A percentile compares a stretch with the other conserved stretches of the same genome.
phyloP scores from a whole-genome alignment of 1,284 basidiomycete species.

The Boletus subluridellus region DNA sequence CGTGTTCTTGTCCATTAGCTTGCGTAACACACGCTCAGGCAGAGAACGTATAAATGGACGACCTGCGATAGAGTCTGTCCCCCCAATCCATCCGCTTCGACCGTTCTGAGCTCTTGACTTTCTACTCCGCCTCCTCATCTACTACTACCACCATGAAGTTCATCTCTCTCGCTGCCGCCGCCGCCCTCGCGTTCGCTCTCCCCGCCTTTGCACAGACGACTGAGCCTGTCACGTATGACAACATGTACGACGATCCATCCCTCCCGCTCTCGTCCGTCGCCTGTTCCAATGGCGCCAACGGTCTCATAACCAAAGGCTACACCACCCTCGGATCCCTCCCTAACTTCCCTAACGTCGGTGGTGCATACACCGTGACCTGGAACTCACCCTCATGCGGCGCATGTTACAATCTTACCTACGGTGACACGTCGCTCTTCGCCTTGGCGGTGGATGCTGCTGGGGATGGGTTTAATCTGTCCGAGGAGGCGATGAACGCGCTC shows the following conservation, averaged over 20 bases:
- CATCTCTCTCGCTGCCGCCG: conserved; percentile 7
- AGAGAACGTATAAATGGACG: no score
- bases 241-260: conserved; percentile 39
- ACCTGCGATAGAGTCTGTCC: background rate
- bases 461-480: conserved; percentile 36
- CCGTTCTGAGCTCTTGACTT: background rate
- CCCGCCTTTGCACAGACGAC: conserved; percentile 13
- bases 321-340: conserved; percentile 47
- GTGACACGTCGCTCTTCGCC: conserved; percentile 18
- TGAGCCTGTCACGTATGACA: conserved; percentile 30
- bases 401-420: conserved; percentile 35
- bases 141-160: conserved; percentile 28
- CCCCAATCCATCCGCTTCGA: background rate
- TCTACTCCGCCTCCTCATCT: conserved; percentile 20
- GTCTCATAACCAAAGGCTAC: conserved; percentile 43
- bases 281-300: conserved; percentile 47
- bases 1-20: no score
- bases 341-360: conserved; percentile 51
- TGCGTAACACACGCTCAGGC: no score
- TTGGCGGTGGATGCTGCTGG: conserved; percentile 34
- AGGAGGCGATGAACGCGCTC: conserved; percentile 36
- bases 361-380: conserved; percentile 38
- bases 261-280: conserved; percentile 39
- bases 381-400: conserved; percentile 35
- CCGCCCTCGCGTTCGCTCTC: conserved; percentile 16